Evolutionary conservation across 805 yeast species (phyloP), one percentile per base, ranked within the genome.

Genomic region (Zygosaccharomyces lentus): DNA sequence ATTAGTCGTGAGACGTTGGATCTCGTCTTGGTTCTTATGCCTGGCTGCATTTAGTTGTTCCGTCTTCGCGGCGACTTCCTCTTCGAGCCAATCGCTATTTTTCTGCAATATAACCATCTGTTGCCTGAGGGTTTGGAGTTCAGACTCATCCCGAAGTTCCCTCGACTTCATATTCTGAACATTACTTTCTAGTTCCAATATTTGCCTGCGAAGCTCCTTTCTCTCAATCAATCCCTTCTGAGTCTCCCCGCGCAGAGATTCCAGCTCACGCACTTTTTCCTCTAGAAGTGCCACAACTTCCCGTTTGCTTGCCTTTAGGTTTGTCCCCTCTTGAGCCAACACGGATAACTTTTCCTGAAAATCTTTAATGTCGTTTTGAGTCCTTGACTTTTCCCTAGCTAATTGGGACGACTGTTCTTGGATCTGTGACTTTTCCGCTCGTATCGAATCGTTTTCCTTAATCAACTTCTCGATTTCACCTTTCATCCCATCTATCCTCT

Each of bases 1-100:
- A 25, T 65, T 68, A n/a, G 51, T 10, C 2, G 88, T 72, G 47
- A 86, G 77, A 44, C 78, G 82, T 65, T 86, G 91, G 41, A 84
- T 68, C 53, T 83, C 82, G 24, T 67, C 69, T 39, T 74, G 78
- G 48, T 74, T 75, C 47, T 56, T 66, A n/a, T 35, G 35, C 16
- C 48, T 41, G 30, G 43, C 38, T 13, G 43, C 16, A 13, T 47
- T 43, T 6, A 47, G 23, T 34, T 50, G 48, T 21, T 52, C 38
- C 1, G 47, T 47, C 27, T 36, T 45, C 2, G 45, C 31, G 10
- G 34, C 31, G 3, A 52, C 17, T 29, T 53, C 49, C 12, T 50
- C 41, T 31, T 51, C 52, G n/a, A 54, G 34, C 71, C 72, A 70
- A 2, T 54, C 48, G 9, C 64, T 57, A 21, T 67, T 62, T 37